Percentiles rank a stretch among this genome's conserved stretches.
These are phyloP conservation scores for Aspergillus haitiensis DNA, from an alignment of 495 filamentous ascomycete genomes.

Conservation along the genomic window DNA sequence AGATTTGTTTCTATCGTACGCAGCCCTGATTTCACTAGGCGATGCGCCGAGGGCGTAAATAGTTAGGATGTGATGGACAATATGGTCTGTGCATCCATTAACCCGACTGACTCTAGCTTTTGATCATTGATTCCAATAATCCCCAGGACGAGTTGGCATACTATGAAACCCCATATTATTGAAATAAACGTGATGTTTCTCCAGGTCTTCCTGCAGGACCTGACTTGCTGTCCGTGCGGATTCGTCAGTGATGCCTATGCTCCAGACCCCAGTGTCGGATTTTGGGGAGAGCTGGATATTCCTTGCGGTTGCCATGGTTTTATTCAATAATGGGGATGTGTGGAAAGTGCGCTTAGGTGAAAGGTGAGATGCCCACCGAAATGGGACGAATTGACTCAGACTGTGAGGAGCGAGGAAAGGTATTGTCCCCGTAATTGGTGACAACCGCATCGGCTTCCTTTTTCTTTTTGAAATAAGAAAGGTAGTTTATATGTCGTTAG, in stretches of 20 bases:
- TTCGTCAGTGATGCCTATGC: slow-evolving; percentile 51
- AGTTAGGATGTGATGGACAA: slow-evolving; percentile 71
- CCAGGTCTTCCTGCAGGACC: slow-evolving; percentile 72
- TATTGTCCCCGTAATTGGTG: too few relatives aligned
- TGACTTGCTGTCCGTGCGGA: slow-evolving; percentile 60
- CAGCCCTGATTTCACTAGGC: slow-evolving; percentile 51
- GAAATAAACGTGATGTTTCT: slow-evolving; percentile 77
- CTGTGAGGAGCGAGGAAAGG: too few relatives aligned
- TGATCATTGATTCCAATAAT: slow-evolving; percentile 17
- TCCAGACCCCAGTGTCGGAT: slow-evolving; percentile 57
- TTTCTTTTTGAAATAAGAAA: too few relatives aligned
- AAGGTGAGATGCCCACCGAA: too few relatives aligned
- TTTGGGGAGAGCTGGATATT: slow-evolving; percentile 57
- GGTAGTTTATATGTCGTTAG: too few relatives aligned
- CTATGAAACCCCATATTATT: slow-evolving; percentile 68
- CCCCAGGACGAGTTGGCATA: slow-evolving; percentile 30
- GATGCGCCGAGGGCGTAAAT: slow-evolving; percentile 71
- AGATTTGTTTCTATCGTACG: slow-evolving; percentile 56
- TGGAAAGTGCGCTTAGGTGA: too few relatives aligned
- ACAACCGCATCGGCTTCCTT: too few relatives aligned
- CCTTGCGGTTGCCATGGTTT: slow-evolving; percentile 61
- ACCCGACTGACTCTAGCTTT: neutral
- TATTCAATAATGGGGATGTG: too few relatives aligned
- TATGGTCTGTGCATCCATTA: slow-evolving; percentile 47
- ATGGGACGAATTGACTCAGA: too few relatives aligned